Conservation (phyloP, 805 yeast genomes). For the Sugiyamaella smithiae region DNA sequence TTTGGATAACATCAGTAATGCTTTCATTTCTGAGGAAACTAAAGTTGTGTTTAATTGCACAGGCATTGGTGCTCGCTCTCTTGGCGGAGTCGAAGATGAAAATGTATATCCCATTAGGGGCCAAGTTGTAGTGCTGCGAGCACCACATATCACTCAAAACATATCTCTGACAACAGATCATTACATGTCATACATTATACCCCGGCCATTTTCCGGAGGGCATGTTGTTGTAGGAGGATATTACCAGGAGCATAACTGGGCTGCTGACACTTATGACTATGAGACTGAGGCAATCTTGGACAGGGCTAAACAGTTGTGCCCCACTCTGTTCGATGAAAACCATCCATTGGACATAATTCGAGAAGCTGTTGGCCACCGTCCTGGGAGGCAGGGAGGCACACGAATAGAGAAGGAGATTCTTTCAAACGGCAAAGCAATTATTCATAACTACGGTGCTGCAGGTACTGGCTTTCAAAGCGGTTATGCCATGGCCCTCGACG, state of each 20-base stretch:
- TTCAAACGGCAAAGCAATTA: slow-evolving; percentile 41
- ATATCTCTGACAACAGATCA: slow-evolving; percentile 40
- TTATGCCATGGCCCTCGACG: slow-evolving; percentile 56
- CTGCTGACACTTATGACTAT: slow-evolving; percentile 52
- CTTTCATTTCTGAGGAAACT: slow-evolving; percentile 35
- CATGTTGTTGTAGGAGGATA: slow-evolving; percentile 76
- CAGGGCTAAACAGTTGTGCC: slow-evolving; percentile 51
- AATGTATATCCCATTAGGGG: slow-evolving; percentile 73
- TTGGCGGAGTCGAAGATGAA: slow-evolving; percentile 65
- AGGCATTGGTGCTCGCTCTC: slow-evolving; percentile 62
- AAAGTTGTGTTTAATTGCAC: slow-evolving; percentile 68
- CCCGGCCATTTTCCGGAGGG: slow-evolving; percentile 63
- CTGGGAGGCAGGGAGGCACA: slow-evolving; percentile 71
- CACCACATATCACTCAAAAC: slow-evolving; percentile 65
- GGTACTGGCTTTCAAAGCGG: slow-evolving; percentile 79
- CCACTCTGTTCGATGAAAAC: slow-evolving; percentile 41
- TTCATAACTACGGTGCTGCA: slow-evolving; percentile 76
- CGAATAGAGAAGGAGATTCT: slow-evolving; percentile 57
- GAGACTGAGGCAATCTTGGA: slow-evolving; percentile 61
- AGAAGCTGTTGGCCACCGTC: slow-evolving; percentile 72
- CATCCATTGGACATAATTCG: slow-evolving; percentile 50
- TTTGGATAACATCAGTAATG: slow-evolving; percentile 55
- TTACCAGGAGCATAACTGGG: slow-evolving; percentile 61
- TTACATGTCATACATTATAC: slow-evolving; percentile 65
- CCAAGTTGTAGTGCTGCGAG: slow-evolving; percentile 69